These are phyloP conservation scores for Hypoxylon perforatum DNA, from an alignment of 495 filamentous ascomycete species.

Conservation along the genomic window DNA sequence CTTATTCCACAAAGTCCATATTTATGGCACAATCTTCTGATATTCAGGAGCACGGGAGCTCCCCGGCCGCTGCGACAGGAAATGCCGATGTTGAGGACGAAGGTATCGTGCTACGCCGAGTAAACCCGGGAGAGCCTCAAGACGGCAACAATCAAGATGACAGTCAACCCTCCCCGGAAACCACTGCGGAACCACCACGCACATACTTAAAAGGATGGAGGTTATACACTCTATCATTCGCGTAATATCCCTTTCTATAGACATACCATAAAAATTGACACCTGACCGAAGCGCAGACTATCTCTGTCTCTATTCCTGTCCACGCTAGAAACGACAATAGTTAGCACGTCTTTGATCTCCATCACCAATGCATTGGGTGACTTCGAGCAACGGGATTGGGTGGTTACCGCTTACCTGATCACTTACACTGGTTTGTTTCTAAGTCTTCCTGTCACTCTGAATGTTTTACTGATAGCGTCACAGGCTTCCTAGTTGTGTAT, in stretches of 20 bases:
- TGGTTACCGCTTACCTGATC: conserved; percentile 67
- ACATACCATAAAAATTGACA: background rate
- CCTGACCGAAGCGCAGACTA: conserved; percentile 49
- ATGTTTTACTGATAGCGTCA: background rate
- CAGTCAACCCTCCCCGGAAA: background rate
- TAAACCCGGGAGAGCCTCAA: conserved; percentile 16
- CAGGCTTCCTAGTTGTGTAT: conserved; percentile 63
- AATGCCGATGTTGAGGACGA: conserved; percentile 10
- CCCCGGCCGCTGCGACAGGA: background rate
- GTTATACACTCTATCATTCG: conserved; percentile 51
- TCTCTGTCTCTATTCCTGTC: conserved; percentile 61
- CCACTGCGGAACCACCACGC: conserved; percentile 9
- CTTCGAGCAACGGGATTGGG: conserved; percentile 63
- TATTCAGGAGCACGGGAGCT: conserved; percentile 6
- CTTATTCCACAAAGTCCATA: background rate
- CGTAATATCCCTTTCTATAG: conserved; percentile 39
- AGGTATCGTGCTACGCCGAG: conserved; percentile 17
- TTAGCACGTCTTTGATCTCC: conserved; percentile 67
- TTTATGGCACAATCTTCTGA: conserved; percentile 13
- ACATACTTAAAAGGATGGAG: conserved; percentile 60
- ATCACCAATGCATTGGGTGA: conserved; percentile 64
- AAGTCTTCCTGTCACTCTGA: background rate
- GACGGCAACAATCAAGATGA: conserved; percentile 6
- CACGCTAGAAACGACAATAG: conserved; percentile 67
- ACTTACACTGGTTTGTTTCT: conserved; percentile 63